phyloP scores from a whole-genome alignment of 1,139 yeast genomes.

The Geotrichum aggregatum region DNA sequence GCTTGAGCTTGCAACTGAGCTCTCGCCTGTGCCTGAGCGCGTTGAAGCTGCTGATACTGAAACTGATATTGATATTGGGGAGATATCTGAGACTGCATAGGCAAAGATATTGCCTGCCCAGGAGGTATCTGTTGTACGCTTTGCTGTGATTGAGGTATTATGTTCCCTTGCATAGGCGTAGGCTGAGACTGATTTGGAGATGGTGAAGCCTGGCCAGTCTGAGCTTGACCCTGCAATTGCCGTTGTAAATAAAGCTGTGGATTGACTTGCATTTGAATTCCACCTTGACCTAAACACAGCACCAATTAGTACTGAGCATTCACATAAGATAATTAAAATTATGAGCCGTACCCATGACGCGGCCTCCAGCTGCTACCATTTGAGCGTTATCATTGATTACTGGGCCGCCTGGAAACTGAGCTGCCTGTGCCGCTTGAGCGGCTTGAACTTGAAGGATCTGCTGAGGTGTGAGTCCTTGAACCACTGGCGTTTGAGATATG shows the following conservation, averaged over 20 bases:
- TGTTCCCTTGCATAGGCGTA: conserved; percentile 10
- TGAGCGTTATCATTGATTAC: conserved; percentile 8
- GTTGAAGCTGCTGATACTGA: conserved; percentile 7
- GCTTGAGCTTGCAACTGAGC: conserved; percentile 7
- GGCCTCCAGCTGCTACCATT: conserved; percentile 12
- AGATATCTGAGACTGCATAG: conserved; percentile 3
- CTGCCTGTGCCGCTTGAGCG: conserved; percentile 4
- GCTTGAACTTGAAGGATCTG: conserved; percentile 11
- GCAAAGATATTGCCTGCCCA: conserved; percentile 4
- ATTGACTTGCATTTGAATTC: conserved; percentile 12
- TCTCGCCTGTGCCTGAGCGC: conserved; percentile 3
- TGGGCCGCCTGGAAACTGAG: conserved; percentile 4
- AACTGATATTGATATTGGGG: conserved; percentile 10
- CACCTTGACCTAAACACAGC: conserved; percentile 7
- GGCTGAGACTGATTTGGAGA: background rate
- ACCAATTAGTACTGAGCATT: background rate
- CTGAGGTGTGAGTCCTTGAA: conserved; percentile 14
- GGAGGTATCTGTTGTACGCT: conserved; percentile 5
- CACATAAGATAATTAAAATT: background rate
- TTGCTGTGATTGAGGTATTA: conserved; percentile 5
- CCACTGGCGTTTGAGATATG: background rate
- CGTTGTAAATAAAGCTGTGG: conserved; percentile 9
- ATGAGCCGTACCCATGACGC: conserved; percentile 10
- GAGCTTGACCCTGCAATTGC: conserved; percentile 8
- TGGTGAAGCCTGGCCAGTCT: background rate